Evolutionary conservation across 2,329 filamentous ascomycete genomes (phyloP).

Genomic region (Colletotrichum sp.): DNA sequence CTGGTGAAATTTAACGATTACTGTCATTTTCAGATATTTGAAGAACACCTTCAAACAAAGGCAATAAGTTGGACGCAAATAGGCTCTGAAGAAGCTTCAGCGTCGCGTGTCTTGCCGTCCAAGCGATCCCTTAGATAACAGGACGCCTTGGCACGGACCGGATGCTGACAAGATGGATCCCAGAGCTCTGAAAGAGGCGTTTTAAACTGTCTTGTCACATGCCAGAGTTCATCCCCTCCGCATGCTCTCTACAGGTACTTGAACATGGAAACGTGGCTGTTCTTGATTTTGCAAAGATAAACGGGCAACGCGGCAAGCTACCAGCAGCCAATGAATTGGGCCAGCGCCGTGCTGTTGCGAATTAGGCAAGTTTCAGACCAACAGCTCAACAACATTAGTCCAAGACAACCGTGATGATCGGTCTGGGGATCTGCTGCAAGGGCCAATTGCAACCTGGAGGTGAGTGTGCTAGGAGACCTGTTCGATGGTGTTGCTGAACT

Average conservation of each 20-base stretch:
- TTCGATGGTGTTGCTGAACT: not conserved
- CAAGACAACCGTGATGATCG: not conserved
- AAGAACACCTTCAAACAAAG: not conserved
- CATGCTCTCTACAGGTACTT: not conserved
- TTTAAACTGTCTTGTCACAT: not conserved
- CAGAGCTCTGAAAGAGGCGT: not conserved
- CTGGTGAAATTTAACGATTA: not conserved
- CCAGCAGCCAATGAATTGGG: not conserved
- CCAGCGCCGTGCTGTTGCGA: not conserved
- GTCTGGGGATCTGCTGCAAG: not conserved
- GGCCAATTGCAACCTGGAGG: not conserved
- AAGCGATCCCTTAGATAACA: not conserved
- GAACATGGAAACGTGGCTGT: not conserved
- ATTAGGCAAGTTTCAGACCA: slow-evolving; percentile 2
- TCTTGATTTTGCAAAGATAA: not conserved
- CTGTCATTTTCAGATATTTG: not conserved
- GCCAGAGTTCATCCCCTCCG: not conserved
- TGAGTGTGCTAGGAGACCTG: not conserved
- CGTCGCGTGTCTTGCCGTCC: slow-evolving; percentile 6
- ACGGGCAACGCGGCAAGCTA: not conserved
- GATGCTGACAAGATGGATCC: not conserved
- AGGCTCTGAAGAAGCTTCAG: not conserved
- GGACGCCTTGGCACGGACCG: not conserved
- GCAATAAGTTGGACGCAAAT: not conserved
- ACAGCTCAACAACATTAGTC: slow-evolving; percentile 12